Evolutionary conservation across 257 asterid species (phyloP).

Genomic region (Solanum chiquidenum): DNA sequence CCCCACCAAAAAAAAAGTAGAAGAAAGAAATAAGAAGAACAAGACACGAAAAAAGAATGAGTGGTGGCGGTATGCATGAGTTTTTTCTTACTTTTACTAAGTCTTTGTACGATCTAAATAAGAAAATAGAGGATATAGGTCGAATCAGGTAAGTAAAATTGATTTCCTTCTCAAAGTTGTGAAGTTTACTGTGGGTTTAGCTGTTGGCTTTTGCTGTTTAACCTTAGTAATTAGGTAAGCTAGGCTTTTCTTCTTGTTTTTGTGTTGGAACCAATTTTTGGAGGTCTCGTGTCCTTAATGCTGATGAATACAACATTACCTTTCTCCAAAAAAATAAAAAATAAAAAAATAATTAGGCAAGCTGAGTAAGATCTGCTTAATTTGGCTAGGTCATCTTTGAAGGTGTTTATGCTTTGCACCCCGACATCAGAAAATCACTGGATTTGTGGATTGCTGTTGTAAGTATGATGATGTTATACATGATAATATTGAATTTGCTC

Average conservation of each 20-base stretch:
- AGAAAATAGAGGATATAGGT: neutral
- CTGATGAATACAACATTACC: neutral
- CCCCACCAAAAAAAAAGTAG: neutral
- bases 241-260: neutral
- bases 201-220: neutral
- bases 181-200: neutral
- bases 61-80: conserved; percentile 28
- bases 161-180: neutral
- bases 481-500: neutral
- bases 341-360: neutral
- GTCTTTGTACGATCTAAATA: neutral
- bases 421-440: conserved; percentile 72
- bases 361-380: conserved; percentile 5
- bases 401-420: conserved; percentile 99
- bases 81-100: neutral
- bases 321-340: neutral
- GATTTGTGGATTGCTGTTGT: conserved; percentile 99
- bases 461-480: conserved; percentile 25
- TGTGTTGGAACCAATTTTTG: neutral
- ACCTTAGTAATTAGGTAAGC: neutral
- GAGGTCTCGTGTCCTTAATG: neutral
- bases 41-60: neutral
- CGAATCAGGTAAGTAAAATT: neutral
- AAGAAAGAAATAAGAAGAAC: neutral
- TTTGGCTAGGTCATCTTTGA: conserved; percentile 78